Conservation (phyloP, 306 rosid genomes). For the Cicer pinnatifidum region DNA sequence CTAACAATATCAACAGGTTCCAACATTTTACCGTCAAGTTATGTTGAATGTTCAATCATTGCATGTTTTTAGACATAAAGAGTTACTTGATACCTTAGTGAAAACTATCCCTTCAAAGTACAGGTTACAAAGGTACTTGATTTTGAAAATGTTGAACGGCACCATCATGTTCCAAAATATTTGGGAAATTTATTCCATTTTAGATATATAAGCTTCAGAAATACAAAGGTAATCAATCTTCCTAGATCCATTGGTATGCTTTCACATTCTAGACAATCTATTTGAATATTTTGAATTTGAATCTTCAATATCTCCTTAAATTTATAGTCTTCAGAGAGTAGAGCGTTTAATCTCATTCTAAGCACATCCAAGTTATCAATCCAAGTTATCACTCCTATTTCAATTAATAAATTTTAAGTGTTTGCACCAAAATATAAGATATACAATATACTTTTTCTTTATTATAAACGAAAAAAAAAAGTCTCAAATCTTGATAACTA, state of each 20-base stretch:
- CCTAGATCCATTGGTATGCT: conserved; percentile 34
- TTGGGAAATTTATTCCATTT: conserved; percentile 22
- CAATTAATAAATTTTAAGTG: too few species aligned
- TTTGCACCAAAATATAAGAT: too few species aligned
- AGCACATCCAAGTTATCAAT: too few species aligned
- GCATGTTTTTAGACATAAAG: background rate
- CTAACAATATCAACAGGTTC: background rate
- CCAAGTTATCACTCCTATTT: too few species aligned
- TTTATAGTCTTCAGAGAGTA: too few species aligned
- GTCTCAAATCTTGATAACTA: too few species aligned
- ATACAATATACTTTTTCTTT: too few species aligned
- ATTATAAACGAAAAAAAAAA: too few species aligned
- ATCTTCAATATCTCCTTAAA: too few species aligned
- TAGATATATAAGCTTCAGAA: conserved; percentile 34
- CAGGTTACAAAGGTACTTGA: conserved; percentile 13
- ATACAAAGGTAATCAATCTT: background rate
- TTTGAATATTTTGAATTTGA: too few species aligned
- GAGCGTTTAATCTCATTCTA: too few species aligned
- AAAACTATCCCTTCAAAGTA: background rate
- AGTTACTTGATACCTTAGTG: background rate
- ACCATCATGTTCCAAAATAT: background rate
- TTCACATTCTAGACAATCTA: conserved; percentile 1
- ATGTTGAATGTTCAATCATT: background rate
- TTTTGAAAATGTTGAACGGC: background rate
- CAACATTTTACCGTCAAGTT: background rate